Base-by-base conservation (phyloP, 805 yeast genomes). In the Wickerhamomyces sydowiorum region DNA sequence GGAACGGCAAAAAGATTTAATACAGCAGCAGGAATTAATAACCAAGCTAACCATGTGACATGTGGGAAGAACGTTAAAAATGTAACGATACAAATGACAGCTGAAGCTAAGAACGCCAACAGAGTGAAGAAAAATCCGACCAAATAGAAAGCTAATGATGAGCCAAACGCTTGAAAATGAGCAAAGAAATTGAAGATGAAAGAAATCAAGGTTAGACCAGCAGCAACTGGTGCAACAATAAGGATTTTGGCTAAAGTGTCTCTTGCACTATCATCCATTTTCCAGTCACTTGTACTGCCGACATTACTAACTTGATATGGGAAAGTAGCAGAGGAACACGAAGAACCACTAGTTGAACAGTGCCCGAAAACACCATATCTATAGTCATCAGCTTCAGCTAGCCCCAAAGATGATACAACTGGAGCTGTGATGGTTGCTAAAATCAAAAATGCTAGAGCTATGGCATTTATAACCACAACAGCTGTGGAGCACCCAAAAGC, bases 11-110 rank as follows among this genome's bases (percentile, higher is more conserved):
- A 41, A 44, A 85, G 62, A 42, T 72, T 70, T 41, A 80, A 61
- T 0, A 70, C 82, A 12, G 86, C 82, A 4, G 86, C 73, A 1
- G 83, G 88, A 23, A 84, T 71, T 53, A 82, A 66, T 27, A 81
- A 57, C 90, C 91, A 85, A 8, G 81, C 70, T n/a, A 80, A 70
- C 90, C 90, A 85, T 7, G 70, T 62, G 15, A 82, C 69, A 46
- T 80, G 66, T 8, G 93, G 93, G 51, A 69, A 73, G 57, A 81
- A 85, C 14, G 78, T 63, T 38, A 86, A 52, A 30, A 83, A 69
- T 0, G 68, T 66, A 23, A 80, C 71, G 10, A 85, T 61, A 41
- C 83, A 75, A 20, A 73, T 62, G 32, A 83, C 48, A 1, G 82
- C 72, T 9, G 86, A 63, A 10, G 73, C 67, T 14, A 78, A 46